Percentiles rank a stretch among this genome's conserved stretches.
phyloP scores from a whole-genome alignment of 108 stramenopile genomes.

The Fistulifera solaris region DNA sequence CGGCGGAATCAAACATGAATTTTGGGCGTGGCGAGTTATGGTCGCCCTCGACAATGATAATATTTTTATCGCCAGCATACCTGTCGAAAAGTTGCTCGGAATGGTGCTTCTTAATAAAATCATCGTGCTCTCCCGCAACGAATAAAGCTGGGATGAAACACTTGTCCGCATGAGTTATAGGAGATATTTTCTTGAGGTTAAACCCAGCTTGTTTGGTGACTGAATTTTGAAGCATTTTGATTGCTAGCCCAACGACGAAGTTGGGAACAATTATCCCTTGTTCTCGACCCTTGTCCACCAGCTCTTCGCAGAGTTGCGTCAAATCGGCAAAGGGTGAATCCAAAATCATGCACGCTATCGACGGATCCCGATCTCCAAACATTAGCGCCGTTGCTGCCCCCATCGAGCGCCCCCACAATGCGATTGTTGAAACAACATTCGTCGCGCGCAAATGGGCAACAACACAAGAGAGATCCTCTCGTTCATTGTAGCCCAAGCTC shows the following conservation, averaged over 20 bases:
- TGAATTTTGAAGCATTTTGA: conserved; percentile 73
- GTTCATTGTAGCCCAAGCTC: conserved; percentile 92
- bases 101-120: conserved; percentile 87
- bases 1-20: conserved; percentile 92
- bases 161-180: conserved; percentile 80
- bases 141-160: conserved; percentile 95
- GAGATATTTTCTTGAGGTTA: conserved; percentile 80
- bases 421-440: conserved; percentile 88
- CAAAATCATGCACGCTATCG: conserved; percentile 93
- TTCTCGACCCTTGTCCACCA: conserved; percentile 92
- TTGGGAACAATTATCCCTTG: conserved; percentile 79
- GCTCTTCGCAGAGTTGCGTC: conserved; percentile 86
- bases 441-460: conserved; percentile 86
- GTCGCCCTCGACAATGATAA: conserved; percentile 94
- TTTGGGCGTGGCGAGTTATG: conserved; percentile 93
- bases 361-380: conserved; percentile 96
- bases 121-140: conserved; percentile 89
- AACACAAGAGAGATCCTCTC: conserved; percentile 92
- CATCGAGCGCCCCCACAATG: conserved; percentile 98
- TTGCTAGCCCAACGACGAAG: conserved; percentile 64
- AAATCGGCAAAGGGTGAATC: conserved; percentile 96
- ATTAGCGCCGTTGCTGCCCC: conserved; percentile 97
- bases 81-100: conserved; percentile 74
- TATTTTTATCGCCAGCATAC: conserved; percentile 96
- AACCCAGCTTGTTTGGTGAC: conserved; percentile 89